Percentiles rank a stretch among this genome's conserved stretches.
These are phyloP conservation scores for Amanita exitialis DNA, from an alignment of 768 basidiomycete species.

Conservation along the genomic window DNA sequence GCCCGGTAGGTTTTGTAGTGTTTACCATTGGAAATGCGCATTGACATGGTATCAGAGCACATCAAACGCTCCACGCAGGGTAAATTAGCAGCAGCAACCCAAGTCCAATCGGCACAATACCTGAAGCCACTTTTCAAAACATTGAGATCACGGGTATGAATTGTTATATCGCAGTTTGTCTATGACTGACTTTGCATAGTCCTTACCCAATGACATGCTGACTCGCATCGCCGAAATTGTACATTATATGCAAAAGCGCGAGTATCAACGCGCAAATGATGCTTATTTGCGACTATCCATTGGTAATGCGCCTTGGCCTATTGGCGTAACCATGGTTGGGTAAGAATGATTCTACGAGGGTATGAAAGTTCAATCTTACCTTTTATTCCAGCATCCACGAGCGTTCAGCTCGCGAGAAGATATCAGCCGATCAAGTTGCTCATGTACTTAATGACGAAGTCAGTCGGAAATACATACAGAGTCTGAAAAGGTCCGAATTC, in stretches of 20 bases:
- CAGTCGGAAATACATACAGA: slow-evolving; percentile 97
- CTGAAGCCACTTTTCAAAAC: slow-evolving; percentile 94
- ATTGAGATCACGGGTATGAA: slow-evolving; percentile 74
- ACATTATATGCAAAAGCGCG: slow-evolving; percentile 90
- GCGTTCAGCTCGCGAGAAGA: slow-evolving; percentile 95
- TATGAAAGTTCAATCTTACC: slow-evolving; percentile 1
- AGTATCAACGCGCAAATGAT: slow-evolving; percentile 95
- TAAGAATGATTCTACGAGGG: slow-evolving; percentile 25
- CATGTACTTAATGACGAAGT: slow-evolving; percentile 99
- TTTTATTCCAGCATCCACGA: slow-evolving; percentile 72
- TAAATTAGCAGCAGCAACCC: slow-evolving; percentile 89
- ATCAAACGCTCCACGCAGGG: slow-evolving; percentile 87
- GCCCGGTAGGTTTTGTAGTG: slow-evolving; percentile 48
- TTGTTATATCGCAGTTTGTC: neutral
- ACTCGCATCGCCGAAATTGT: slow-evolving; percentile 87
- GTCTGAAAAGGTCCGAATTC: slow-evolving; percentile 71
- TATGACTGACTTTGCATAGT: slow-evolving; percentile 27
- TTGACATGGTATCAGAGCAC: slow-evolving; percentile 39
- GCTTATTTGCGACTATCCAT: slow-evolving; percentile 95
- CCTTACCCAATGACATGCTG: slow-evolving; percentile 77
- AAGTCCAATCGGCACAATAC: slow-evolving; percentile 92
- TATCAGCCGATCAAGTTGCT: slow-evolving; percentile 92
- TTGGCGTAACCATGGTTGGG: slow-evolving; percentile 99
- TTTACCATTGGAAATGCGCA: neutral
- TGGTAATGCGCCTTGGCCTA: slow-evolving; percentile 99